Evolutionary conservation across 441 rosid species (phyloP).

Genomic region (Croton setiger): DNA sequence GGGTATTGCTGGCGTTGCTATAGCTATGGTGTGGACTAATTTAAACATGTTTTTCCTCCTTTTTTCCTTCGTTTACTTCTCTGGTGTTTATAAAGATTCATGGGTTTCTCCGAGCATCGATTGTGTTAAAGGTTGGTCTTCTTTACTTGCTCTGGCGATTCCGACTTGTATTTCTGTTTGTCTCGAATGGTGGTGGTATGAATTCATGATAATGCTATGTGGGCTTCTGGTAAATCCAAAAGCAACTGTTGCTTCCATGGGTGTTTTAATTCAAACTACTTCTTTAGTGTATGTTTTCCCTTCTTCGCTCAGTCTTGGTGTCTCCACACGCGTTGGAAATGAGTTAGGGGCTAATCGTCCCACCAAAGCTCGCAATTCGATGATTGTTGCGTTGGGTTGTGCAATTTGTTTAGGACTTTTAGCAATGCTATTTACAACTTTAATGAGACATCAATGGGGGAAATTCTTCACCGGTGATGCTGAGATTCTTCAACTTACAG

Average conservation of each 20-base stretch:
- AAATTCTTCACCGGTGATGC: slow-evolving; percentile 65
- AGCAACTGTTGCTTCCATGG: slow-evolving; percentile 95
- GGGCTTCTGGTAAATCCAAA: slow-evolving; percentile 78
- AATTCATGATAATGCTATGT: slow-evolving; percentile 86
- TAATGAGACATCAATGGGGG: slow-evolving; percentile 88
- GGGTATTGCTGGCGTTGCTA: slow-evolving; percentile 85
- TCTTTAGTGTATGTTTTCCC: slow-evolving; percentile 87
- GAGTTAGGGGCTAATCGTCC: slow-evolving; percentile 91
- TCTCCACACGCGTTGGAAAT: slow-evolving; percentile 83
- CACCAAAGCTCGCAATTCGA: slow-evolving; percentile 65
- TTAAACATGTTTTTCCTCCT: slow-evolving; percentile 70
- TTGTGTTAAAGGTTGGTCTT: slow-evolving; percentile 79
- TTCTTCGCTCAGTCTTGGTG: slow-evolving; percentile 85
- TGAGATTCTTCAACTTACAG: slow-evolving; percentile 71
- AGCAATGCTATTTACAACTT: slow-evolving; percentile 64
- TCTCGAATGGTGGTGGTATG: slow-evolving; percentile 99
- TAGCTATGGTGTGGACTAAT: slow-evolving; percentile 91
- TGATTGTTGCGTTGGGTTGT: slow-evolving; percentile 65
- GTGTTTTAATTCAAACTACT: slow-evolving; percentile 89
- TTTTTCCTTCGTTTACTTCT: slow-evolving; percentile 61
- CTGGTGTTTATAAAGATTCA: slow-evolving; percentile 63
- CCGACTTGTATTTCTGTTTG: slow-evolving; percentile 94
- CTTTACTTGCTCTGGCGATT: slow-evolving; percentile 71
- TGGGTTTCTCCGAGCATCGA: slow-evolving; percentile 81
- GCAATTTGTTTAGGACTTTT: slow-evolving; percentile 55